A percentile compares a stretch with the other conserved stretches of the same genome.
Evolutionary conservation across 768 basidiomycete species (phyloP).

Genomic region (Lactifluus rugatus): DNA sequence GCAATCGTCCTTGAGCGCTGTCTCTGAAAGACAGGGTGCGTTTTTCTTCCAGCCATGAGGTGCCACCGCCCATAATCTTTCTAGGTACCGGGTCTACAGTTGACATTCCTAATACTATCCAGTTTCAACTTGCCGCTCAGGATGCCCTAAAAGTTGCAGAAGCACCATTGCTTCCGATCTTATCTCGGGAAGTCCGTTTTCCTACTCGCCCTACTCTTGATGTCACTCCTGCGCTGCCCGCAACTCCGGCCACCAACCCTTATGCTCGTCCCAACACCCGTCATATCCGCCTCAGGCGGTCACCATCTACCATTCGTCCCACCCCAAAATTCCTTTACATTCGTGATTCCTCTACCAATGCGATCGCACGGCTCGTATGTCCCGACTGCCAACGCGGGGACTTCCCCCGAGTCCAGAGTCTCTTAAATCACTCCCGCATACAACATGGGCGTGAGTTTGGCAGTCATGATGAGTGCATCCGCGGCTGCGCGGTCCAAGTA

Average conservation of each 20-base stretch:
- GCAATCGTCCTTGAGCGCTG: slow-evolving; percentile 27
- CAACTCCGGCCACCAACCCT: slow-evolving; percentile 20
- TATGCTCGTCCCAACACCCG: slow-evolving; percentile 23
- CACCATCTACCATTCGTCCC: slow-evolving; percentile 22
- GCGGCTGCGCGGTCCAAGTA: slow-evolving; percentile 34
- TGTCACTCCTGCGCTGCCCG: slow-evolving; percentile 19
- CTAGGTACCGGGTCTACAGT: neutral
- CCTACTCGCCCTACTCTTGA: slow-evolving; percentile 19
- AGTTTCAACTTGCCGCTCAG: slow-evolving; percentile 33
- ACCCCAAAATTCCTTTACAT: slow-evolving; percentile 28
- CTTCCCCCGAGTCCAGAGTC: slow-evolving; percentile 42
- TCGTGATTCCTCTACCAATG: slow-evolving; percentile 27
- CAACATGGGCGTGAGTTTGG: slow-evolving; percentile 39
- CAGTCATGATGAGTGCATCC: slow-evolving; percentile 44
- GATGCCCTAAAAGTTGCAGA: slow-evolving; percentile 36
- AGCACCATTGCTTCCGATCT: slow-evolving; percentile 30
- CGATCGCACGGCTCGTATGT: slow-evolving; percentile 33
- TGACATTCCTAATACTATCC: slow-evolving; percentile 4
- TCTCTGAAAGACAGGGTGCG: neutral
- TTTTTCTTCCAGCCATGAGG: neutral
- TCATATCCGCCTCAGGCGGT: slow-evolving; percentile 21
- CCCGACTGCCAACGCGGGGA: slow-evolving; percentile 37
- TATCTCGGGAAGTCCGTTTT: slow-evolving; percentile 25
- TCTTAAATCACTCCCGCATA: slow-evolving; percentile 45
- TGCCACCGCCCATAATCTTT: neutral